Percentiles rank a stretch among this genome's conserved stretches.
Evolutionary conservation across 2,329 filamentous ascomycete genomes (phyloP).

Genomic region (Colletotrichum sidae): DNA sequence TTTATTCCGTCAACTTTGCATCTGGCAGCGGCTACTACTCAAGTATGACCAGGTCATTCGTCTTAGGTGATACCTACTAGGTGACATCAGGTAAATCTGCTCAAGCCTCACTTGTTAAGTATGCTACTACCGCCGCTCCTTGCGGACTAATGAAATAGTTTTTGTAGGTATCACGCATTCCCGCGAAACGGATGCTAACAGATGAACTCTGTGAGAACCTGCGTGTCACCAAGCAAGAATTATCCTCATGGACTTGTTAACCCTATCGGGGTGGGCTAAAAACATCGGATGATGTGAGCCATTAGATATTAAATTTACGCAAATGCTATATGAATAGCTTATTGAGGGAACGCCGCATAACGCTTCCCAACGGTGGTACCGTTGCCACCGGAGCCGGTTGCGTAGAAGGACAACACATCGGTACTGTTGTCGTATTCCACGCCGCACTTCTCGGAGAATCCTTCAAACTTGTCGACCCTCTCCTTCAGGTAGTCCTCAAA

Average conservation of each 20-base stretch:
- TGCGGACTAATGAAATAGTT: no score
- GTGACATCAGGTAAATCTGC: no score
- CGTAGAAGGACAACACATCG: conserved; percentile 49
- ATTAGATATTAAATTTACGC: conserved; percentile 14
- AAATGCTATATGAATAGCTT: neutral
- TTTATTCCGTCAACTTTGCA: no score
- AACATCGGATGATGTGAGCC: neutral
- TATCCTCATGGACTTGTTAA: neutral
- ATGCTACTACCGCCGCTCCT: no score
- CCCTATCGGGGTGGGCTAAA: neutral
- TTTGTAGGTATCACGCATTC: no score
- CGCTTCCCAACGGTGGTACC: conserved; percentile 44
- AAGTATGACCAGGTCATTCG: no score
- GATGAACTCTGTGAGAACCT: no score
- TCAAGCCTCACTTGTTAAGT: no score
- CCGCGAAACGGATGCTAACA: no score
- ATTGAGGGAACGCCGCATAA: conserved; percentile 13
- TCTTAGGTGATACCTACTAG: no score
- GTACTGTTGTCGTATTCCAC: conserved; percentile 50
- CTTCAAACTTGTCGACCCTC: conserved; percentile 51
- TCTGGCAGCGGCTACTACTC: no score
- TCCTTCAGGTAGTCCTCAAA: conserved; percentile 54
- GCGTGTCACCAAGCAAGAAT: no score
- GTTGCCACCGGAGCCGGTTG: conserved; percentile 41
- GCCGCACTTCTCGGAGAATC: conserved; percentile 54